Base-by-base conservation (phyloP, 1,139 yeast genomes). In the Geotrichum phurueaensis region DNA sequence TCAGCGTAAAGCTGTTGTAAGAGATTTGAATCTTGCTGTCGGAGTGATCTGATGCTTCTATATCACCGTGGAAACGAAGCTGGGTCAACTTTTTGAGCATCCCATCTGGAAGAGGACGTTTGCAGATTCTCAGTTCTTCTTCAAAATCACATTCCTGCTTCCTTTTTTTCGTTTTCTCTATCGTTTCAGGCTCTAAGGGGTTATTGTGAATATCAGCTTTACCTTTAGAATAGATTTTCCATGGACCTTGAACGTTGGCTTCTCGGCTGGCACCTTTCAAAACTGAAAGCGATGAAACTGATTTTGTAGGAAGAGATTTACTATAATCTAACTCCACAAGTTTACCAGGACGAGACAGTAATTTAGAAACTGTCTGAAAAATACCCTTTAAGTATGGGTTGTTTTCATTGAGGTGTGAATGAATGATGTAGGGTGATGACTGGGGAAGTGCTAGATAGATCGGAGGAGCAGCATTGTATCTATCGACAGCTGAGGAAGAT, bases 341-440 rank as follows among this genome's bases (percentile, higher is more conserved):
- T 33, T 71, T 68, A 61, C 73, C 57, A 65, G 75, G 65, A 62
- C 76, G 66, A 64, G 86, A 66, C 4, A 87, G 67, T 9, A 84
- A 77, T 57, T 80, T 71, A 65, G 83, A 84, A 4, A 87, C 78
- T 1, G 84, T 80, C 66, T 85, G 90, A 43, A 86, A 66, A 1
- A 87, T 82, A 3, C 86, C 76, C 51, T 79, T 78, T 1, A 85
- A 73, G 2, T 82, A 69, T 62, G 80, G 81, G 53, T 80, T 75
- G 62, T 22, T 56, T 54, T 51, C 49, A 51, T 51, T 62, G 53
- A 53, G 51, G 43, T 54, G 55, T 9, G 13, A 80, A 70, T 87
- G 92, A 18, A 87, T 81, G 5, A 88, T 70, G 66, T 83, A 81
- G 0, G 91, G 87, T 1, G 94, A 84, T 55, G 86, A 84, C 62